Evolutionary conservation across 192 early-diverging fungal species (phyloP), one percentile per base, ranked within the genome.

Genomic region (Entomortierella lignicola): DNA sequence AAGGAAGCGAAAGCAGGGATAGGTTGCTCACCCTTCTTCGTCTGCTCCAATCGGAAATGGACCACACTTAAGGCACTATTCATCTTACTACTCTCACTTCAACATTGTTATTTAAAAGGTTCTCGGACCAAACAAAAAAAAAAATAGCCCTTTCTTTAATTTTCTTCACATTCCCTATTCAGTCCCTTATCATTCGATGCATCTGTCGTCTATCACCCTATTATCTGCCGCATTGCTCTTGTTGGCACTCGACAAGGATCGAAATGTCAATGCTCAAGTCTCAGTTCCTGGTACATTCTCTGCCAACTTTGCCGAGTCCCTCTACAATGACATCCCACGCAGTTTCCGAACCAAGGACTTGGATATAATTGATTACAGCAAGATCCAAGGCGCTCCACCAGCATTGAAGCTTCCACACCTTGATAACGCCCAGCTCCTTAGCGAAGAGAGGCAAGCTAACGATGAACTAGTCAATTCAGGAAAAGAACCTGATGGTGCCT

Each of bases 201-300:
- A n/a, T 20, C 12, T 56, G 31, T 1, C 51, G 15, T 30, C 63
- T 34, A 15, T 44, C 4, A 2, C 42, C 18, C 53, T 43, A 7
- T 29, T 66, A 13, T 66, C 63, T 20, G 31, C 63, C 27, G 41
- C 56, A 15, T 29, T 66, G 17, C 29, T 70, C 41, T 29, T 66
- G 23, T 26, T 79, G n/a, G 63, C 75, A 34, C 4, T 64, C 29
- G 6, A 41, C 31, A 52, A 6, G 20, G 15, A 23, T 20, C 55
- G 41, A 21, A 32, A 15, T 31, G 72, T 39, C n/a, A 4, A 55
- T n/a, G 75, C 62, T 23, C 75, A 79, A 79, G 75, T 79, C 34
- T 79, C 75, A 0, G 68, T 79, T 25, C 63, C 68, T 23, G 75
- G 75, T 18, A 42, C 62, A 17, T 70, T 68, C 67, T 23, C 34